Conservation (phyloP, 495 filamentous ascomycete species). For the Viridothelium virens region DNA sequence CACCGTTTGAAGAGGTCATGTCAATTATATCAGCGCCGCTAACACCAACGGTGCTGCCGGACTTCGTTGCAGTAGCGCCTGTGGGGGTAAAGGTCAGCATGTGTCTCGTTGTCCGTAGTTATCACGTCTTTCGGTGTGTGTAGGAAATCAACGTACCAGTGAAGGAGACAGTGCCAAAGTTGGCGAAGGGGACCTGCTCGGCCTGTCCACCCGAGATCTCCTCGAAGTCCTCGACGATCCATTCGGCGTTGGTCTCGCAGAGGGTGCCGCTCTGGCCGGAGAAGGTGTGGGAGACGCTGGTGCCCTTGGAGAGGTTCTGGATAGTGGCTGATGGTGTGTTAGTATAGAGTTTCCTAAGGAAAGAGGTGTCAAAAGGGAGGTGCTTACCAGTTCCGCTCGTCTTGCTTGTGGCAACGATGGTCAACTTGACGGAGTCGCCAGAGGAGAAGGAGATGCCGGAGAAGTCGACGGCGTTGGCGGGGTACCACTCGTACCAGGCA, state of each 20-base stretch:
- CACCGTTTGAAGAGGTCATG: constrained; percentile 3
- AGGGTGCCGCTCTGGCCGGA: constrained; percentile 29
- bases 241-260: constrained; percentile 49
- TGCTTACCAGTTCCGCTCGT: constrained; percentile 41
- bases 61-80: not conserved
- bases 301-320: constrained; percentile 49
- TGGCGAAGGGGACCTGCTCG: constrained; percentile 44
- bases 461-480: constrained; percentile 50
- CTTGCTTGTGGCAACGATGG: constrained; percentile 42
- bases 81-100: not conserved
- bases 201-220: constrained; percentile 27
- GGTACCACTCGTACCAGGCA: constrained; percentile 62
- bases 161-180: constrained; percentile 31
- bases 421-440: constrained; percentile 51
- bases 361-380: not conserved
- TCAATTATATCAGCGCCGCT: constrained; percentile 1
- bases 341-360: not conserved
- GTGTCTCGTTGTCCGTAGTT: too few relatives aligned
- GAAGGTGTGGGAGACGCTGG: constrained; percentile 47
- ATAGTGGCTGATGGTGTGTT: constrained; percentile 33
- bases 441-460: constrained; percentile 43
- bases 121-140: too few relatives aligned
- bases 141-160: constrained; percentile 12
- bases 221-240: constrained; percentile 60
- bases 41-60: not conserved